Conservation (phyloP, 83 land plant genomes). For the Diphasiastrum complanatum region DNA sequence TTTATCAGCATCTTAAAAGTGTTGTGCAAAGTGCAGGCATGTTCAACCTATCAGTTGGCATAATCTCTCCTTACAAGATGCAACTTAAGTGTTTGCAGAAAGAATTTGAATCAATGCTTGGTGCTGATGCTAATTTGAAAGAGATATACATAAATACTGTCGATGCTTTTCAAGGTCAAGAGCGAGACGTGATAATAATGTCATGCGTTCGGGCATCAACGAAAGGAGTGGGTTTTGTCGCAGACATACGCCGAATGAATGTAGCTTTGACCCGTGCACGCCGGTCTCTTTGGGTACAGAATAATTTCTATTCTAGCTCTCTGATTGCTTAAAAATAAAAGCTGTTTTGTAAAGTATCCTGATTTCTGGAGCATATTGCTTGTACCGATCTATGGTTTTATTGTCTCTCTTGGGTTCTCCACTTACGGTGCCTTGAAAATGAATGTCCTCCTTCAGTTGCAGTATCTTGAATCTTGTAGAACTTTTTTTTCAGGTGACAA, state of each 20-base stretch:
- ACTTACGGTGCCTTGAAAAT: too few relatives aligned
- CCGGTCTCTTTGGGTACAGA: constrained; percentile 87
- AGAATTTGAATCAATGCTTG: constrained; percentile 67
- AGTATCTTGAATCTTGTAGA: too few relatives aligned
- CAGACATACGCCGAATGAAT: constrained; percentile 97
- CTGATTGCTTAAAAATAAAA: neutral
- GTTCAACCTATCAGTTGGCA: constrained; percentile 70
- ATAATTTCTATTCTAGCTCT: neutral
- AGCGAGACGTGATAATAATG: constrained; percentile 97
- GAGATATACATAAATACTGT: constrained; percentile 93
- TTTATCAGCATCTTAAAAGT: constrained; percentile 85
- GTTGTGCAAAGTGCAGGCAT: constrained; percentile 43
- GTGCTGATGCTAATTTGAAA: constrained; percentile 66
- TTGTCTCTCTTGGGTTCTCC: too few relatives aligned
- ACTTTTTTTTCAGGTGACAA: too few relatives aligned
- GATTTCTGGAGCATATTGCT: neutral
- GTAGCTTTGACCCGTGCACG: constrained; percentile 97
- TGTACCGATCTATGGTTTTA: too few relatives aligned
- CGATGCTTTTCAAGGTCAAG: constrained; percentile 99
- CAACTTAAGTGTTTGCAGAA: constrained; percentile 82
- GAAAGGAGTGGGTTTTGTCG: constrained; percentile 98
- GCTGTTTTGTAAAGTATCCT: neutral
- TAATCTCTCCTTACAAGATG: constrained; percentile 97
- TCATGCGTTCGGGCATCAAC: constrained; percentile 98
- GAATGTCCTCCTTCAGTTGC: too few relatives aligned